Evolutionary conservation across 169 alveolate species (phyloP).

Genomic region (Plasmodium gaboni): DNA sequence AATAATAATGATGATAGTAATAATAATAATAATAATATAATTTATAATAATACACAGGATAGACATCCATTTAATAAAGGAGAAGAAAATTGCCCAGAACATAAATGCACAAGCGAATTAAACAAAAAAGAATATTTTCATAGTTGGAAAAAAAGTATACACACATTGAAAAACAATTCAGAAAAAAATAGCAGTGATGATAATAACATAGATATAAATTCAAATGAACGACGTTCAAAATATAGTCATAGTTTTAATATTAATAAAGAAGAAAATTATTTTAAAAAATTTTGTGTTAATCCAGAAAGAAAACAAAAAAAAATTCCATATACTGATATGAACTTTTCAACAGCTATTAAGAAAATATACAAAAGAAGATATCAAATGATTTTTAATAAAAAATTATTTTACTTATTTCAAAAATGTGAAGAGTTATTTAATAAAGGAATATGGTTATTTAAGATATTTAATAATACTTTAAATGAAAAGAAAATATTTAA

Average conservation of each 20-base stretch:
- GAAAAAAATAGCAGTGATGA: conserved; percentile 39
- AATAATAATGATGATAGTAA: too few species aligned
- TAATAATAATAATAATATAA: too few species aligned
- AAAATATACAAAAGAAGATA: conserved; percentile 55
- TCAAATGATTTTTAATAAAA: conserved; percentile 62
- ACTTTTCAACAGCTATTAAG: conserved; percentile 28
- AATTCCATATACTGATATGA: conserved; percentile 20
- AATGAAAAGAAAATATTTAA: conserved; percentile 48
- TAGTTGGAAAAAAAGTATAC: conserved; percentile 3
- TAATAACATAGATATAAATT: conserved; percentile 11
- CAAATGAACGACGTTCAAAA: conserved; percentile 12
- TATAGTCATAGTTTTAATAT: conserved; percentile 23
- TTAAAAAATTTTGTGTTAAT: conserved; percentile 31
- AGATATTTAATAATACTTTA: conserved; percentile 24
- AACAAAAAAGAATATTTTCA: not conserved
- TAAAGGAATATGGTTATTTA: conserved; percentile 60
- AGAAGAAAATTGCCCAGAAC: not conserved
- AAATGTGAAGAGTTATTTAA: conserved; percentile 65
- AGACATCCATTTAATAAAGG: too few species aligned
- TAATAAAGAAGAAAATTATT: conserved; percentile 71
- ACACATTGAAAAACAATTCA: conserved; percentile 12
- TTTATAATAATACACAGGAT: too few species aligned
- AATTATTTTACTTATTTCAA: conserved; percentile 51
- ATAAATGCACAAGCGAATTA: not conserved
- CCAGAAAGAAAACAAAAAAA: conserved; percentile 23